Base-by-base conservation (phyloP, 2,329 filamentous ascomycete genomes). In the Calonectria pteridis region DNA sequence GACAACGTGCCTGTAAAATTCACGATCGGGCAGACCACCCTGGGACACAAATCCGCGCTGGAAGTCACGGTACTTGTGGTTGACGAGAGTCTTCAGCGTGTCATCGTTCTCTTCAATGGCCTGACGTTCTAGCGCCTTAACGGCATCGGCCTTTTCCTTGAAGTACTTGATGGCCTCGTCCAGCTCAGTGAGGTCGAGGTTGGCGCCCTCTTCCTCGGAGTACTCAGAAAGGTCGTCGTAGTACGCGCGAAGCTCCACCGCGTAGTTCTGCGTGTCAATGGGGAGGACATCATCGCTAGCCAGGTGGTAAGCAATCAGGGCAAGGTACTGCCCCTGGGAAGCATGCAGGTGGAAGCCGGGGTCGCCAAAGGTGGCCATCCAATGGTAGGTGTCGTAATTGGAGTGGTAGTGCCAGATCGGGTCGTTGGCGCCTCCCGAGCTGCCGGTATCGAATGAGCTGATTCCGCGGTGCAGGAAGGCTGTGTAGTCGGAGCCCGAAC, bases 341-440 rank as follows among this genome's bases (percentile, higher is more conserved):
- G 88, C 83, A 75, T 94, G 93, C 50, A 92, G 90, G n/a, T 90
- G 86, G 65, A 90, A 91, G 0, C 86, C 88, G 1, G 89, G 88
- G 77, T 98, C 95, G 5, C 94, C 94, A 77, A 91, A 95, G 4
- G 87, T 93, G 18, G 93, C 89, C 94, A 97, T 97, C 95, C 95
- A 97, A 79, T 93, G 87, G 81, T 94, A 96, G 40, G 90, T 94
- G 81, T 97, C 95, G 81, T 96, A 97, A 84, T 97, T 97, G 75
- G 91, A 91, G 82, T 97, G 94, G 80, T 97, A 97, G 76, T 94
- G 93, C 81, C 93, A 94, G 9, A 94, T 86, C 0, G 92, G 86
- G 50, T 91, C 89, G 0, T 82, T 81, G 0, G 80, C 67, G 4
- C 85, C 85, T 11, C 82, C 80, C 0, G 80, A 79, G 50, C 91